Evolutionary conservation across 768 basidiomycete species (phyloP).

Genomic region (Asterophora parasitica): DNA sequence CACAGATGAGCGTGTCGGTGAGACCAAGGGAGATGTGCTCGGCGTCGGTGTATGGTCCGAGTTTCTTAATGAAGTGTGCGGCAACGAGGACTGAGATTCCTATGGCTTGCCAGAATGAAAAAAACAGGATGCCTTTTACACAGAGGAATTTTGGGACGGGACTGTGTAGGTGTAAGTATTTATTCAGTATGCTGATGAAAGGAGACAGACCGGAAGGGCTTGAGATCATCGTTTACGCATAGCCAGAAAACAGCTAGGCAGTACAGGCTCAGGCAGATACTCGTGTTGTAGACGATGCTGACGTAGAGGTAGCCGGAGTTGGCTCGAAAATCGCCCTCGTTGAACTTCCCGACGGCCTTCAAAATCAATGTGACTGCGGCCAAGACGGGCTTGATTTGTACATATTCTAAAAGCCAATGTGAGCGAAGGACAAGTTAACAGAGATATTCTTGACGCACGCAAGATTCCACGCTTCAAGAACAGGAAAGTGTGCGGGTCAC

Average conservation of each 20-base stretch:
- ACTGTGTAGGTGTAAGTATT: constrained; percentile 37
- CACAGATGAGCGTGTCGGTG: constrained; percentile 86
- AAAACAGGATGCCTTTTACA: constrained; percentile 97
- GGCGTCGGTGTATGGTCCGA: constrained; percentile 83
- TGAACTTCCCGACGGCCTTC: constrained; percentile 82
- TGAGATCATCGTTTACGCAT: constrained; percentile 82
- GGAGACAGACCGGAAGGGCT: constrained; percentile 71
- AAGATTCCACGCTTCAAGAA: constrained; percentile 93
- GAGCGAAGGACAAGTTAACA: constrained; percentile 1
- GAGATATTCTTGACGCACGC: constrained; percentile 44
- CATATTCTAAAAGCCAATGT: constrained; percentile 69
- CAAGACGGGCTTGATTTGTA: constrained; percentile 90
- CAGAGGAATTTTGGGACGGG: constrained; percentile 97
- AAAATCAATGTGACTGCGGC: constrained; percentile 80
- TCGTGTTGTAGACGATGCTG: constrained; percentile 78
- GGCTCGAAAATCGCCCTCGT: constrained; percentile 82
- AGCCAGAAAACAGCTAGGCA: constrained; percentile 98
- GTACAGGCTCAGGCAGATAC: constrained; percentile 77
- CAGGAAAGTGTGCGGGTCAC: constrained; percentile 92
- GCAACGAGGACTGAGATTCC: constrained; percentile 86
- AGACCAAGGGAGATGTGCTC: constrained; percentile 90
- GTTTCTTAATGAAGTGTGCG: constrained; percentile 62
- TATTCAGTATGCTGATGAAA: no score
- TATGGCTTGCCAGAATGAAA: constrained; percentile 97
- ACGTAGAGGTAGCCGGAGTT: constrained; percentile 91